Conservation (phyloP, 371 early-diverging fungal genomes). For the Coemansia sp. region DNA sequence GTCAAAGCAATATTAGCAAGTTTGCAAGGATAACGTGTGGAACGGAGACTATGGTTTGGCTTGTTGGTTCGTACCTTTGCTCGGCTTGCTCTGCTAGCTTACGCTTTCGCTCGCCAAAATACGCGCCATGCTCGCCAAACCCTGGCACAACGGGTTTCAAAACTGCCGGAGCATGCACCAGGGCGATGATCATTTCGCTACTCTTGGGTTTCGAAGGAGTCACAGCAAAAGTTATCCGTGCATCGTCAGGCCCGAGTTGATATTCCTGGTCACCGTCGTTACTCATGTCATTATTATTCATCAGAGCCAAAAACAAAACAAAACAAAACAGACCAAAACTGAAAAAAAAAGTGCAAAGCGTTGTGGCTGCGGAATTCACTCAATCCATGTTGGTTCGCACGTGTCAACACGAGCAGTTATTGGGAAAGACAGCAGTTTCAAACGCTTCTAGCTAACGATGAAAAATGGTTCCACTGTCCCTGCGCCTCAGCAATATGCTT, state of each 20-base stretch:
- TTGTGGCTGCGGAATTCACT: neutral
- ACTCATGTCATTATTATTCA: neutral
- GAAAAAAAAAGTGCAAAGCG: too few relatives aligned
- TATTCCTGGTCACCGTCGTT: slow-evolving; percentile 7
- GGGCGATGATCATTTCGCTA: too few relatives aligned
- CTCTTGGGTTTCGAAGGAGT: neutral
- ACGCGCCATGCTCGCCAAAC: slow-evolving; percentile 64
- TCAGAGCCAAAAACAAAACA: too few relatives aligned
- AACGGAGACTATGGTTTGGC: neutral
- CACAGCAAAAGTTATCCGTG: too few relatives aligned
- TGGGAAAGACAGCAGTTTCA: neutral
- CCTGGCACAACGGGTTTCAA: slow-evolving; percentile 7
- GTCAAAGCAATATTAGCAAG: neutral
- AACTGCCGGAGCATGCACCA: too few relatives aligned
- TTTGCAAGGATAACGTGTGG: neutral
- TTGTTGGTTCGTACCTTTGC: slow-evolving; percentile 2
- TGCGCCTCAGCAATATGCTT: slow-evolving; percentile 19
- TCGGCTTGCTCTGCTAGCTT: slow-evolving; percentile 65
- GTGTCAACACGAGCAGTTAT: too few relatives aligned
- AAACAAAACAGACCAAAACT: too few relatives aligned
- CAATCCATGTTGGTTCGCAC: too few relatives aligned
- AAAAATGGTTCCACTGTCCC: slow-evolving; percentile 34
- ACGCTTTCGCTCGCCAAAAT: slow-evolving; percentile 62
- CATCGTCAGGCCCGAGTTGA: slow-evolving; percentile 9
- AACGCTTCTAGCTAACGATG: slow-evolving; percentile 13